Percentiles rank a stretch among this genome's conserved stretches.
Conservation (phyloP, 352 stramenopile genomes). For the Lagenidium giganteum region DNA sequence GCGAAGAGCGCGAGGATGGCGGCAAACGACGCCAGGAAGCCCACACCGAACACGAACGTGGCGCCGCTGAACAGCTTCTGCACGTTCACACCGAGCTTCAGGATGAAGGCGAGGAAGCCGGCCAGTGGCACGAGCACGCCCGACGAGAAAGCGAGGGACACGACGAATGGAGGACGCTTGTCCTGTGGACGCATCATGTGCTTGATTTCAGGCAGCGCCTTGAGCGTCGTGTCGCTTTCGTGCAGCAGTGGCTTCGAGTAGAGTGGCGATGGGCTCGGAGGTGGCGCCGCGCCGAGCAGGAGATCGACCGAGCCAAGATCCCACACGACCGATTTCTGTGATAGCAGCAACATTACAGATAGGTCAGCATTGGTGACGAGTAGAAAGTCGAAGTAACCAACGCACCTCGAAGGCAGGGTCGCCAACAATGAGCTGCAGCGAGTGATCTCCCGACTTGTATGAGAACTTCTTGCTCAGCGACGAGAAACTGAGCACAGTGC, state of each 20-base stretch:
- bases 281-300: conserved; percentile 52
- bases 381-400: background rate
- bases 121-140: conserved; percentile 55
- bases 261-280: conserved; percentile 60
- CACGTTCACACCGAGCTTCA: conserved; percentile 54
- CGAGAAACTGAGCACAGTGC: conserved; percentile 45
- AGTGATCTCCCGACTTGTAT: conserved; percentile 70
- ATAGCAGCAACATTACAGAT: background rate
- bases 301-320: conserved; percentile 67
- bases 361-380: no score
- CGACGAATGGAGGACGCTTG: conserved; percentile 44
- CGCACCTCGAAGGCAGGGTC: conserved; percentile 62
- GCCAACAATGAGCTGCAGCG: conserved; percentile 68
- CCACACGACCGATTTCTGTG: conserved; percentile 59
- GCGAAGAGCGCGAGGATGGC: conserved; percentile 78
- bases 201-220: conserved; percentile 80
- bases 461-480: conserved; percentile 74
- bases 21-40: conserved; percentile 70
- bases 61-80: conserved; percentile 61
- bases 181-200: conserved; percentile 84
- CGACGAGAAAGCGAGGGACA: conserved; percentile 68
- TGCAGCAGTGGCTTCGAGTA: conserved; percentile 85
- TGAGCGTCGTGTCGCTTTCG: conserved; percentile 84
- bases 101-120: conserved; percentile 61
- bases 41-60: conserved; percentile 59